phyloP scores from a whole-genome alignment of 257 asterid species.

The Solanum bulbocastanum region DNA sequence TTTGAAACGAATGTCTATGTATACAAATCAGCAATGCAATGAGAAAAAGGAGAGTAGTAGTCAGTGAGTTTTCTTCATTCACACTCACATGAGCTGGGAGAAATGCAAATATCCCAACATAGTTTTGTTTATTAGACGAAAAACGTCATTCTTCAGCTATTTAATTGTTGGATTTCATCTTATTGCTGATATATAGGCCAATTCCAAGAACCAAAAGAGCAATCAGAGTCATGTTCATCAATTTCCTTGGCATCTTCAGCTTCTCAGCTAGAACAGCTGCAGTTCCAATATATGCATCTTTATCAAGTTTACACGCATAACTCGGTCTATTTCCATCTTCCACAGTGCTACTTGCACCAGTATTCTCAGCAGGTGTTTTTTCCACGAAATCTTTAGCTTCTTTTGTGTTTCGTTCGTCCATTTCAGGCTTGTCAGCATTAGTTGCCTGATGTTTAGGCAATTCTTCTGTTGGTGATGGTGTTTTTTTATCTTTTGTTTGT shows the following conservation, averaged over 20 bases:
- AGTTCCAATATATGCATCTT: not conserved
- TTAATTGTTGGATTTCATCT: conserved; percentile 13
- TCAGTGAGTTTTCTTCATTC: not conserved
- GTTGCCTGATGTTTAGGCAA: not conserved
- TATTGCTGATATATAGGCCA: conserved; percentile 26
- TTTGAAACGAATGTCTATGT: not conserved
- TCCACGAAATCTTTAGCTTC: not conserved
- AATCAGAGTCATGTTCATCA: conserved; percentile 15
- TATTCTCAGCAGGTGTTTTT: not conserved
- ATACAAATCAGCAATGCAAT: not conserved
- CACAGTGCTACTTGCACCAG: not conserved
- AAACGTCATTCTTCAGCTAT: conserved; percentile 3
- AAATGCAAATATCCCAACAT: not conserved
- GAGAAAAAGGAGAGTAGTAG: not conserved
- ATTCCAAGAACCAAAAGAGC: conserved; percentile 29
- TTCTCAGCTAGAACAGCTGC: conserved; percentile 17
- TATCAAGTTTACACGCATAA: not conserved
- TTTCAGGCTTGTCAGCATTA: not conserved
- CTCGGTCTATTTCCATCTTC: not conserved
- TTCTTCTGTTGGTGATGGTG: conserved; percentile 3
- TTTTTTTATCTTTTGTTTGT: not conserved
- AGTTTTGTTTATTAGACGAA: not conserved
- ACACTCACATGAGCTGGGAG: not conserved
- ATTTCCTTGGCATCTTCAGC: conserved; percentile 38
- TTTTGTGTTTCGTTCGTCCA: conserved; percentile 3